Conservation (phyloP, 1,284 basidiomycete genomes). For the Melampsora americana region DNA sequence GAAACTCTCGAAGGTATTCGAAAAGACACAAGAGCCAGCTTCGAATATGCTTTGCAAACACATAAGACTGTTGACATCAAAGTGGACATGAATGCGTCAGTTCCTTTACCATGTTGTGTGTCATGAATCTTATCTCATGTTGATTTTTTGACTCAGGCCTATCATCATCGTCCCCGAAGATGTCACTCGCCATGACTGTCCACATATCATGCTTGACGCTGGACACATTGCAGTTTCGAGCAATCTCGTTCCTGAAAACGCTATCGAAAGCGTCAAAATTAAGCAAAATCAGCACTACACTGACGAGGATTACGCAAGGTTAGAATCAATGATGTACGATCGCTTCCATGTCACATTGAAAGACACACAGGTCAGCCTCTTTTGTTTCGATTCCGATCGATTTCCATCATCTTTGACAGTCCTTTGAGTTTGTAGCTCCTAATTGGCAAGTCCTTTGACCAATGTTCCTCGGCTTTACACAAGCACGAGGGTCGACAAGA, state of each 20-base stretch:
- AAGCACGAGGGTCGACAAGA: constrained; percentile 54
- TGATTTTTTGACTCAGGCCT: constrained; percentile 57
- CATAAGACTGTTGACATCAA: constrained; percentile 95
- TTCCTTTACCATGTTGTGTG: not conserved
- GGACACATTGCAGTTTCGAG: constrained; percentile 94
- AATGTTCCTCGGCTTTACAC: constrained; percentile 73
- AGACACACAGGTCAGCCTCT: constrained; percentile 72
- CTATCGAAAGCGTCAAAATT: constrained; percentile 72
- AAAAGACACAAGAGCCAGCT: constrained; percentile 88
- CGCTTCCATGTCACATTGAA: constrained; percentile 79
- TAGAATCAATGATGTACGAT: constrained; percentile 97
- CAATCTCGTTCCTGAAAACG: constrained; percentile 78
- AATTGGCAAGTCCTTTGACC: constrained; percentile 77
- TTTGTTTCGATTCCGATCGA: not conserved
- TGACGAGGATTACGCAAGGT: constrained; percentile 79
- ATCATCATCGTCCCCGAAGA: constrained; percentile 92
- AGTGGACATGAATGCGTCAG: constrained; percentile 83
- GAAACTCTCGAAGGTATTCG: constrained; percentile 90
- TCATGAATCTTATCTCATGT: constrained; percentile 5
- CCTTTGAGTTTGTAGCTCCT: constrained; percentile 65
- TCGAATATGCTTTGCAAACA: constrained; percentile 86
- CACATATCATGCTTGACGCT: constrained; percentile 88
- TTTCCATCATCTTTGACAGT: not conserved
- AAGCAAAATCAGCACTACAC: constrained; percentile 84
- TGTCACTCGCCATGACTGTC: constrained; percentile 72